A percentile compares a stretch with the other conserved stretches of the same genome.
These are phyloP conservation scores for Azolla pinnata DNA, from an alignment of 75 land plant species.

Conservation along the genomic window DNA sequence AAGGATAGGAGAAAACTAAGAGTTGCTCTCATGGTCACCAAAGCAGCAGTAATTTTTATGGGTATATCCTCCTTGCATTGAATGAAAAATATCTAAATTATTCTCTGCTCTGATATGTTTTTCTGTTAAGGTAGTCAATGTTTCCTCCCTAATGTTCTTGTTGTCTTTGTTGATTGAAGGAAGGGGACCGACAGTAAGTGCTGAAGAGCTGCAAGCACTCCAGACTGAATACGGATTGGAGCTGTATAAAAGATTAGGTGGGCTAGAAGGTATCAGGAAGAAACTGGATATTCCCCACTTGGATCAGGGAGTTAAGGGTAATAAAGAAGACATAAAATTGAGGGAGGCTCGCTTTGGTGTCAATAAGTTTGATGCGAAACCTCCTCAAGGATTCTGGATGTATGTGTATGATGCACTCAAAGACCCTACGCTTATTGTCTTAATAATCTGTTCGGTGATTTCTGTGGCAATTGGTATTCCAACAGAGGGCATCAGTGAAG, in stretches of 20 bases:
- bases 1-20: background rate
- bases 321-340: conserved; percentile 18
- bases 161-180: background rate
- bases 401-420: conserved; percentile 96
- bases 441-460: conserved; percentile 67
- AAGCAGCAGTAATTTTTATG: conserved; percentile 1
- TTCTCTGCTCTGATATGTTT: no score
- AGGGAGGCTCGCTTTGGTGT: conserved; percentile 58
- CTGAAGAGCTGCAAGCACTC: no score
- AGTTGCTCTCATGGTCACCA: background rate
- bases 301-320: conserved; percentile 32
- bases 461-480: conserved; percentile 66
- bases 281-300: background rate
- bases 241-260: background rate
- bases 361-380: conserved; percentile 60
- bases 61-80: no score
- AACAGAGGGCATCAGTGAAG: conserved; percentile 78
- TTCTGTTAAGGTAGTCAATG: no score
- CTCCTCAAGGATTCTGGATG: conserved; percentile 57
- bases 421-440: conserved; percentile 74
- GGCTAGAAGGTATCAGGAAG: background rate
- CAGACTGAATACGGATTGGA: no score
- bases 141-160: background rate
- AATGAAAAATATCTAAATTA: no score
- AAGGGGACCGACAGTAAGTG: no score